Evolutionary conservation across 352 stramenopile genomes (phyloP).

Genomic region (Phytophthora ramorum): DNA sequence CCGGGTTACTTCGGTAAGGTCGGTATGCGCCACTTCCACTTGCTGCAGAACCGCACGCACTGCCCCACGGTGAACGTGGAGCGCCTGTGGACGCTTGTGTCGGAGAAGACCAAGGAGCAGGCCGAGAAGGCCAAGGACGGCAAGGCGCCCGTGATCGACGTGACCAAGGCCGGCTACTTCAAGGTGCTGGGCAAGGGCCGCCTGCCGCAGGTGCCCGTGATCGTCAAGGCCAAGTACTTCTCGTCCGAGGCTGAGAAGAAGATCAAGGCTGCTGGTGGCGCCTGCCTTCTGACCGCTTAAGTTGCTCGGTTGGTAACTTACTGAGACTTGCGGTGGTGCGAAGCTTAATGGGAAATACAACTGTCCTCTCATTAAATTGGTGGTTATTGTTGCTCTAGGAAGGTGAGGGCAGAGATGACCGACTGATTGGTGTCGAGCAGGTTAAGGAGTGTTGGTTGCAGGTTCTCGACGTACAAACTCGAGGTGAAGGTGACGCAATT

Average conservation of each 20-base stretch:
- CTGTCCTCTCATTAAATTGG: slow-evolving; percentile 34
- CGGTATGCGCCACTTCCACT: slow-evolving; percentile 99
- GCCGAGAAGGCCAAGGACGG: slow-evolving; percentile 94
- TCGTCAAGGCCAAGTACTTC: slow-evolving; percentile 99
- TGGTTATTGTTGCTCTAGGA: background rate
- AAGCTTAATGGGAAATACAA: slow-evolving; percentile 85
- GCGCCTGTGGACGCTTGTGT: slow-evolving; percentile 99
- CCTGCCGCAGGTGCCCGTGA: slow-evolving; percentile 96
- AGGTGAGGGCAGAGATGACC: slow-evolving; percentile 14
- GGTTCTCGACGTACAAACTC: slow-evolving; percentile 37
- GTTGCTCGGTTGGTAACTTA: slow-evolving; percentile 19
- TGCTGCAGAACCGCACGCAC: slow-evolving; percentile 96
- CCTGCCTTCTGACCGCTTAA: slow-evolving; percentile 98
- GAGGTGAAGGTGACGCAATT: slow-evolving; percentile 22
- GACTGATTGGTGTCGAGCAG: slow-evolving; percentile 11
- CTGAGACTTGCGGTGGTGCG: slow-evolving; percentile 60
- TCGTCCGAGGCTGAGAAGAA: slow-evolving; percentile 99
- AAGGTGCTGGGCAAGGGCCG: slow-evolving; percentile 99
- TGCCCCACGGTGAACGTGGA: slow-evolving; percentile 99
- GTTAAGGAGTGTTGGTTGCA: slow-evolving; percentile 23
- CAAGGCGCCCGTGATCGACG: slow-evolving; percentile 99
- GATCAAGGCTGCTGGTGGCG: slow-evolving; percentile 99
- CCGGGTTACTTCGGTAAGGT: slow-evolving; percentile 99
- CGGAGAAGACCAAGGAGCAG: slow-evolving; percentile 97
- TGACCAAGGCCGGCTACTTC: slow-evolving; percentile 98